Evolutionary conservation across 805 yeast genomes (phyloP).

Genomic region (Nakazawaea anatomiae): DNA sequence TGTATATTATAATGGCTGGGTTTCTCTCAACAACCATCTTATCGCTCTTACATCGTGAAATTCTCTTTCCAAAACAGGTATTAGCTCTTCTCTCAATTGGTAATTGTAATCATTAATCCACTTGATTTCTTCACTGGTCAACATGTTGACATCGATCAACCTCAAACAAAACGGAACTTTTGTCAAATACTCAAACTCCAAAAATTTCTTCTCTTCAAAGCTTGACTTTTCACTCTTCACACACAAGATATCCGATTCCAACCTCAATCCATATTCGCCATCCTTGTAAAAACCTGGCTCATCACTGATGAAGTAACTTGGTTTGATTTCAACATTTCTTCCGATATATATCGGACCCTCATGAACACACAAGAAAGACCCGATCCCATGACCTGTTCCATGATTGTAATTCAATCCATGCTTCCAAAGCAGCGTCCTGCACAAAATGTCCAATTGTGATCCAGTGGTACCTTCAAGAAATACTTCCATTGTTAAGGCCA

Average conservation of each 20-base stretch:
- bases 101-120: slow-evolving; percentile 70
- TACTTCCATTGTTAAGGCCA: slow-evolving; percentile 73
- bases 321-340: slow-evolving; percentile 39
- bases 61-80: slow-evolving; percentile 40
- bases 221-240: slow-evolving; percentile 38
- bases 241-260: slow-evolving; percentile 75
- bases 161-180: slow-evolving; percentile 77
- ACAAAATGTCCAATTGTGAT: slow-evolving; percentile 68
- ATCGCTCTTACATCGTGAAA: slow-evolving; percentile 52
- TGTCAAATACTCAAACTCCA: slow-evolving; percentile 79
- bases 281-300: slow-evolving; percentile 95
- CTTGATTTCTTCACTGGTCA: slow-evolving; percentile 53
- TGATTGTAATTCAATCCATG: slow-evolving; percentile 84
- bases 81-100: slow-evolving; percentile 46
- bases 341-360: slow-evolving; percentile 91
- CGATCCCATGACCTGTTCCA: slow-evolving; percentile 98
- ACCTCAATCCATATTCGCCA: slow-evolving; percentile 83
- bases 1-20: slow-evolving; percentile 26
- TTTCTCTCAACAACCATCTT: slow-evolving; percentile 70
- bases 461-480: slow-evolving; percentile 80
- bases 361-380: slow-evolving; percentile 84
- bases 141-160: slow-evolving; percentile 56
- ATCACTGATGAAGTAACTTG: slow-evolving; percentile 77
- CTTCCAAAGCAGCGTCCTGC: slow-evolving; percentile 78
- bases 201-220: slow-evolving; percentile 52